phyloP scores from a whole-genome alignment of 2,329 filamentous ascomycete species.

The Drechslerella coelobrocha region DNA sequence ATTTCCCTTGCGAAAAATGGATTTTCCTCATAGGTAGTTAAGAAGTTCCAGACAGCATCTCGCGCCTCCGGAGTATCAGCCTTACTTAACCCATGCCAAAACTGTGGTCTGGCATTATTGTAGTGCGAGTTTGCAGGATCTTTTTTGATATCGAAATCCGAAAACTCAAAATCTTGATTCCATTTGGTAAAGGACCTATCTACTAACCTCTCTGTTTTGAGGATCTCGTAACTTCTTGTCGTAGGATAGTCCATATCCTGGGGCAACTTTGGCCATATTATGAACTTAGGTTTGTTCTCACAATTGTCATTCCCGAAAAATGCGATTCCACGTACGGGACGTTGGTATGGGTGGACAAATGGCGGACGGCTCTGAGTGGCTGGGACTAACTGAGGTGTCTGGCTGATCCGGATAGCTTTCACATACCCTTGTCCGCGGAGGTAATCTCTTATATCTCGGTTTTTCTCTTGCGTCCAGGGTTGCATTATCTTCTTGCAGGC shows the following conservation, averaged over 20 bases:
- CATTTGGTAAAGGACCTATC: slow-evolving; percentile 38
- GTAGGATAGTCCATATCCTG: slow-evolving; percentile 41
- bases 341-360: slow-evolving; percentile 31
- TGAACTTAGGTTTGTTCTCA: slow-evolving; percentile 26
- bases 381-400: slow-evolving; percentile 25
- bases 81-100: slow-evolving; percentile 7
- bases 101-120: slow-evolving; percentile 26
- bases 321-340: slow-evolving; percentile 40
- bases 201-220: slow-evolving; percentile 12
- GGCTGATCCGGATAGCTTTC: slow-evolving; percentile 47
- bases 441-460: slow-evolving; percentile 33
- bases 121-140: slow-evolving; percentile 47
- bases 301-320: slow-evolving; percentile 39
- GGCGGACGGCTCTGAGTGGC: slow-evolving; percentile 17
- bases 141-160: slow-evolving; percentile 44
- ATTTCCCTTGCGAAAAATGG: slow-evolving; percentile 14
- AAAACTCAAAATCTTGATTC: slow-evolving; percentile 40
- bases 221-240: slow-evolving; percentile 15
- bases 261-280: slow-evolving; percentile 45
- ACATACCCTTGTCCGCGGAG: slow-evolving; percentile 24
- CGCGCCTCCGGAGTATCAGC: neutral
- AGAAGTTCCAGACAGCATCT: neutral
- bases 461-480: slow-evolving; percentile 30
- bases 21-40: slow-evolving; percentile 21
- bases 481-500: slow-evolving; percentile 40